A percentile compares a stretch with the other conserved stretches of the same genome.
Conservation (phyloP, 1,139 yeast genomes). For the Diutina siamensis region DNA sequence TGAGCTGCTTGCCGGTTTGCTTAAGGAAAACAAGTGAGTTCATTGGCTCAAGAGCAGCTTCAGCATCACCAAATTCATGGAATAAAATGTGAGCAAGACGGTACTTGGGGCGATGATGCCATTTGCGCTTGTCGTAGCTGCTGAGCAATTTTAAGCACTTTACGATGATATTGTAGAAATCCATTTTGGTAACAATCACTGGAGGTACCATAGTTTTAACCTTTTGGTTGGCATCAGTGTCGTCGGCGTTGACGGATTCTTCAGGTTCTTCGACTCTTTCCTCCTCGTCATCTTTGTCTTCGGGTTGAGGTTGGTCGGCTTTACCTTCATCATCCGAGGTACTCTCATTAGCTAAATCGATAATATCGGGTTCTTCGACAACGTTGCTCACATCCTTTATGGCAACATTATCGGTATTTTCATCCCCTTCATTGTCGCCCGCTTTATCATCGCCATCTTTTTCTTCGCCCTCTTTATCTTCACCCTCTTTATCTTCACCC, state of each 20-base stretch:
- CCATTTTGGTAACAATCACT: not conserved
- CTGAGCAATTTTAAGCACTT: constrained; percentile 26
- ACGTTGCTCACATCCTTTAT: not conserved
- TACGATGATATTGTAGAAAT: constrained; percentile 12
- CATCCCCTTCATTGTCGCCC: not conserved
- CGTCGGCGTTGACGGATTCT: not conserved
- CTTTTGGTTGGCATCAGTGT: not conserved
- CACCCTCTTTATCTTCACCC: not conserved
- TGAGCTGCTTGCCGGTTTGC: constrained; percentile 57
- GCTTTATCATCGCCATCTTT: not conserved
- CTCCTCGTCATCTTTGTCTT: not conserved
- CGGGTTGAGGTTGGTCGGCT: not conserved
- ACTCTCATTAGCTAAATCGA: not conserved
- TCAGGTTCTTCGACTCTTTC: not conserved
- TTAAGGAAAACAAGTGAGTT: constrained; percentile 51
- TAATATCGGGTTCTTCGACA: not conserved
- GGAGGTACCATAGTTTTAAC: not conserved
- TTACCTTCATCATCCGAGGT: not conserved
- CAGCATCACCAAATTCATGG: constrained; percentile 40
- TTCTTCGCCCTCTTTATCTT: not conserved
- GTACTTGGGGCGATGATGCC: constrained; percentile 85
- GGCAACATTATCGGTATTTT: not conserved
- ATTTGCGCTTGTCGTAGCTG: constrained; percentile 62
- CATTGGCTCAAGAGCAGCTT: constrained; percentile 55
- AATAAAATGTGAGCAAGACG: constrained; percentile 55